Evolutionary conservation across 2,329 filamentous ascomycete genomes (phyloP).

Genomic region (Colletotrichum godetiae): DNA sequence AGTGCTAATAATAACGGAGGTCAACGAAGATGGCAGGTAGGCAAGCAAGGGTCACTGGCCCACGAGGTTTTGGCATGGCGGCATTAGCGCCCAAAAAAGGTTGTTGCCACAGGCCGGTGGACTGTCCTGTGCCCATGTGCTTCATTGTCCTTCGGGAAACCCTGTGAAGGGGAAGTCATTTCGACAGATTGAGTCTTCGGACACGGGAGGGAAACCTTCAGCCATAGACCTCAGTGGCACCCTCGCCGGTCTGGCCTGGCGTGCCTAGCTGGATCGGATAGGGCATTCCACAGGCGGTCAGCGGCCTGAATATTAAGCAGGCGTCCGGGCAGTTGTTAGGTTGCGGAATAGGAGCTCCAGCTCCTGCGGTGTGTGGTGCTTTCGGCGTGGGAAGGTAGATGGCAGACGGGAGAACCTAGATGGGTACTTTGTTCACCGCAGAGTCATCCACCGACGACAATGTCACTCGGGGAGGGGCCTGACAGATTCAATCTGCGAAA

Average conservation of each 20-base stretch:
- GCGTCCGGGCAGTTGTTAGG: not conserved
- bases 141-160: not conserved
- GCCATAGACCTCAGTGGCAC: not conserved
- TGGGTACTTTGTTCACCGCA: not conserved
- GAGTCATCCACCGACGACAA: not conserved
- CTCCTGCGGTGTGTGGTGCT: not conserved
- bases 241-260: not conserved
- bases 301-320: not conserved
- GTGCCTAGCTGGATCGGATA: not conserved
- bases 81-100: conserved; percentile 19
- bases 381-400: not conserved
- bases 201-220: not conserved
- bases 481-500: conserved; percentile 8
- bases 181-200: not conserved
- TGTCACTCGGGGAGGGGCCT: conserved; percentile 10
- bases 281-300: conserved; percentile 1
- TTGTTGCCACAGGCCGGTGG: not conserved
- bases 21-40: not conserved
- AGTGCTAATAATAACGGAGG: not conserved
- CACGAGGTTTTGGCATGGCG: not conserved
- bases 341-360: not conserved
- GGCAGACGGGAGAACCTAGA: not conserved
- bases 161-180: not conserved
- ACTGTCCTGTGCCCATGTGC: not conserved
- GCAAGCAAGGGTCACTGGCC: not conserved